These are phyloP conservation scores for Acorus calamus DNA, from an alignment of 106 monocot species.

Conservation along the genomic window DNA sequence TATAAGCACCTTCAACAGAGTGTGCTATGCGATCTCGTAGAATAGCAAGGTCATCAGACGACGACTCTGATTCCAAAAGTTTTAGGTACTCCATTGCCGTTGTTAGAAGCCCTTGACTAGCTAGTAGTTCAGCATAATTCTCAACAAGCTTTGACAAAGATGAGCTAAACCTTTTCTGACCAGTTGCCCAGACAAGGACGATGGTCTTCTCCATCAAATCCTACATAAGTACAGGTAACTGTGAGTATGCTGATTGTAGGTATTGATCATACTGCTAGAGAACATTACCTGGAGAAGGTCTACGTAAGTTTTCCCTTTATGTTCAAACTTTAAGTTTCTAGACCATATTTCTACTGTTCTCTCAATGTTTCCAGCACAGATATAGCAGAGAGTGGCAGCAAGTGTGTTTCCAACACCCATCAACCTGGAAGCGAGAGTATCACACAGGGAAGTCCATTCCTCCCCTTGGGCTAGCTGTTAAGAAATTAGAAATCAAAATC, in stretches of 20 bases:
- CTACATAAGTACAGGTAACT: conserved; percentile 22
- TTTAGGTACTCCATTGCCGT: conserved; percentile 91
- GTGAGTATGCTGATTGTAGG: too few relatives aligned
- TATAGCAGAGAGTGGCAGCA: conserved; percentile 93
- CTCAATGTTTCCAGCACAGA: conserved; percentile 95
- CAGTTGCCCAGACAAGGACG: conserved; percentile 71
- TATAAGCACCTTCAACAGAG: conserved; percentile 35
- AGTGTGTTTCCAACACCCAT: conserved; percentile 55
- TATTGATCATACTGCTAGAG: background rate
- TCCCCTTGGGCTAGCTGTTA: conserved; percentile 81
- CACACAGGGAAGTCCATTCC: conserved; percentile 87
- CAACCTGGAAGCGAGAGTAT: conserved; percentile 81
- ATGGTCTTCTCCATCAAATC: conserved; percentile 98
- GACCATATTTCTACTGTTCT: conserved; percentile 98
- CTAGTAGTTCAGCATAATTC: conserved; percentile 88
- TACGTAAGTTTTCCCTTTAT: conserved; percentile 58
- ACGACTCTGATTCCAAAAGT: conserved; percentile 63
- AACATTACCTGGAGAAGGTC: conserved; percentile 82
- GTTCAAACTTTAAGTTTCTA: conserved; percentile 39
- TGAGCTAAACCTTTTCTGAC: conserved; percentile 60
- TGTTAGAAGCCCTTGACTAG: conserved; percentile 93
- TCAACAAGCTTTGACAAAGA: conserved; percentile 89
- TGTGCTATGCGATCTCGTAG: conserved; percentile 62
- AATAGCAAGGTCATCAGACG: conserved; percentile 67
- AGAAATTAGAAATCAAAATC: background rate